Percentiles rank a stretch among this genome's conserved stretches.
These are phyloP conservation scores for Chytriomyces sp. DNA, from an alignment of 192 early-diverging fungal species.

Conservation along the genomic window DNA sequence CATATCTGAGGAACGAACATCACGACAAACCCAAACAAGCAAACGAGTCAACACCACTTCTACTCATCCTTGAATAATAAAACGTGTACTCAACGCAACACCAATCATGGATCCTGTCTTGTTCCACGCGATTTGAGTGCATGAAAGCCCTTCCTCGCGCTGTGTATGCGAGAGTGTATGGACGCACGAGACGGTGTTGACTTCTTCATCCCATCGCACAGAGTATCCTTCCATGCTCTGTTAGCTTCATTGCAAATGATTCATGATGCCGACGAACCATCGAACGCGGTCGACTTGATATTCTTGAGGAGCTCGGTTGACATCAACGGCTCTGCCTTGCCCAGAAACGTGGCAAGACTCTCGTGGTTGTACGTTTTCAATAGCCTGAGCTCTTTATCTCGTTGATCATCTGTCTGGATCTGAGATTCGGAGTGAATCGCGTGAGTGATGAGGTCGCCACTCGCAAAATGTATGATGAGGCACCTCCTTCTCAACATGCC, in stretches of 20 bases:
- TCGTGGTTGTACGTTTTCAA: conserved; percentile 32
- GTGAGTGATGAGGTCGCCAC: not conserved
- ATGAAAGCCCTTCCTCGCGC: conserved; percentile 29
- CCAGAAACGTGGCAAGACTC: conserved; percentile 37
- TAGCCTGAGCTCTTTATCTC: conserved; percentile 1
- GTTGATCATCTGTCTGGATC: conserved; percentile 43
- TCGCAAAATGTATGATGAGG: not conserved
- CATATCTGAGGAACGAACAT: conserved; percentile 11
- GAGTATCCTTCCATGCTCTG: no score
- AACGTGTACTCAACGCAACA: no score
- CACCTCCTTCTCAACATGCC: conserved; percentile 25
- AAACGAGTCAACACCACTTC: not conserved
- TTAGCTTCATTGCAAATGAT: not conserved
- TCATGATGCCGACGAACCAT: conserved; percentile 21
- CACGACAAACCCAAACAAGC: not conserved
- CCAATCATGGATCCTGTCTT: conserved; percentile 46
- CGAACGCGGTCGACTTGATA: conserved; percentile 48
- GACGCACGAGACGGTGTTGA: conserved; percentile 31
- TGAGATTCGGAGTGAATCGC: conserved; percentile 2
- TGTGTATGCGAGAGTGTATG: conserved; percentile 33
- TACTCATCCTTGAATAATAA: no score
- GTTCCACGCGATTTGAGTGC: conserved; percentile 49
- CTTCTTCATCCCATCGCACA: conserved; percentile 48
- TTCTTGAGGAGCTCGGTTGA: conserved; percentile 47
- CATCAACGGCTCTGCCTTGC: conserved; percentile 39